Percentiles rank a stretch among this genome's conserved stretches.
phyloP scores from a whole-genome alignment of 148 eudicot species.

The Chenopodium suecicum region DNA sequence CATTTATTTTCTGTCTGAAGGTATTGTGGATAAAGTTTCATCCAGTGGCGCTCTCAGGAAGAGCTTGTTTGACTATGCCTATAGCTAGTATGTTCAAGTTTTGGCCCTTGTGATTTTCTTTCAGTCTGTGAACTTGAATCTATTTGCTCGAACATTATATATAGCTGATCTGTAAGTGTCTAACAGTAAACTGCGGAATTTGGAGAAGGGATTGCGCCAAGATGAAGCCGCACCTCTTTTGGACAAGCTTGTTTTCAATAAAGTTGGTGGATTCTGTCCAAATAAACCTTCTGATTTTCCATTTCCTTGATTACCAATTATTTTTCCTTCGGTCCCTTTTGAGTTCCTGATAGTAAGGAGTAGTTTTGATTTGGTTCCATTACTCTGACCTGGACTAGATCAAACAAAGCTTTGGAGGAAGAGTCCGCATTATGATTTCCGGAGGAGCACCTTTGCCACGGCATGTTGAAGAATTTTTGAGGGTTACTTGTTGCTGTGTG shows the following conservation, averaged over 20 bases:
- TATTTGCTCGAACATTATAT: not conserved
- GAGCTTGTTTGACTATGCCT: constrained; percentile 74
- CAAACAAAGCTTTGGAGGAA: constrained; percentile 90
- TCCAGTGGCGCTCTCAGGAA: constrained; percentile 69
- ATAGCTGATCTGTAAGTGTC: constrained; percentile 14
- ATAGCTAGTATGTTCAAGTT: constrained; percentile 66
- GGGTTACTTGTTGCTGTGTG: constrained; percentile 74
- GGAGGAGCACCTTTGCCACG: constrained; percentile 97
- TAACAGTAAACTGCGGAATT: constrained; percentile 74
- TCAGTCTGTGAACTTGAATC: constrained; percentile 2
- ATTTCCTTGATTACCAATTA: not conserved
- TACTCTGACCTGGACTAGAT: constrained; percentile 41
- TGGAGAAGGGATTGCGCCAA: constrained; percentile 85
- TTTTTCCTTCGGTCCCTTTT: not conserved
- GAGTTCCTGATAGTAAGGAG: not conserved
- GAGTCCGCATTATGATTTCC: constrained; percentile 71
- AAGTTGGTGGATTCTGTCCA: constrained; percentile 42
- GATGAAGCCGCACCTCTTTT: constrained; percentile 90
- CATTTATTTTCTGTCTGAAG: constrained; percentile 33
- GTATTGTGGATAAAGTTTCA: constrained; percentile 67
- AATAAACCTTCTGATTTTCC: not conserved
- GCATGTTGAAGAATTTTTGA: constrained; percentile 90
- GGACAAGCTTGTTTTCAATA: constrained; percentile 82
- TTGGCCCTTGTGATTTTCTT: not conserved
- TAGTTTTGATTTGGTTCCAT: not conserved